These are phyloP conservation scores for Aethionema arabicum DNA, from an alignment of 345 rosid genomes.

Conservation along the genomic window DNA sequence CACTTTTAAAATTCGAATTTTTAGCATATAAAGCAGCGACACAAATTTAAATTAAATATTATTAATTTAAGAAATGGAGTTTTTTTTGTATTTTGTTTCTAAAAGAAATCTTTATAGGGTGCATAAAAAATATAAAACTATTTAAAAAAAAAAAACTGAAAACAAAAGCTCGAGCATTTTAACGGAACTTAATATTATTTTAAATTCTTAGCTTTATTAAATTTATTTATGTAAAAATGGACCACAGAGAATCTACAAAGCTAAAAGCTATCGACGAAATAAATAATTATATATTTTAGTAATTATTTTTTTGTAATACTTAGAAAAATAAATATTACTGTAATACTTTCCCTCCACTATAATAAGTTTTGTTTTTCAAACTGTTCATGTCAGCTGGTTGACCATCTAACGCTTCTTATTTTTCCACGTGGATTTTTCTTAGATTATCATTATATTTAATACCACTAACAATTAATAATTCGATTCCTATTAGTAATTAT, in stretches of 20 bases:
- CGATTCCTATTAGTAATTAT: slow-evolving; percentile 12
- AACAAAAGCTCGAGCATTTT: slow-evolving; percentile 1
- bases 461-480: slow-evolving; percentile 17
- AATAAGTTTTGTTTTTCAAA: no score
- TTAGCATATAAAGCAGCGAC: slow-evolving; percentile 25
- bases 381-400: no score
- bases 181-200: not conserved
- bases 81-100: not conserved
- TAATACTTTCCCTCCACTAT: no score
- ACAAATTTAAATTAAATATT: slow-evolving; percentile 9
- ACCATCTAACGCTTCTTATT: no score
- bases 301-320: no score
- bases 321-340: no score
- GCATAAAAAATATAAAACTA: slow-evolving; percentile 13
- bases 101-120: slow-evolving; percentile 19
- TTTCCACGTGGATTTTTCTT: no score
- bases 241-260: slow-evolving; percentile 35
- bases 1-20: slow-evolving; percentile 16
- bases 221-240: slow-evolving; percentile 22
- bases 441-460: slow-evolving; percentile 10
- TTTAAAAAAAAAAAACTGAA: not conserved
- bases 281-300: slow-evolving; percentile 24
- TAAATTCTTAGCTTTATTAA: not conserved
- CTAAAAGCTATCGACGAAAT: slow-evolving; percentile 30
- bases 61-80: no score